Base-by-base conservation (phyloP, 1,284 basidiomycete genomes). In the Sutorius eximius region DNA sequence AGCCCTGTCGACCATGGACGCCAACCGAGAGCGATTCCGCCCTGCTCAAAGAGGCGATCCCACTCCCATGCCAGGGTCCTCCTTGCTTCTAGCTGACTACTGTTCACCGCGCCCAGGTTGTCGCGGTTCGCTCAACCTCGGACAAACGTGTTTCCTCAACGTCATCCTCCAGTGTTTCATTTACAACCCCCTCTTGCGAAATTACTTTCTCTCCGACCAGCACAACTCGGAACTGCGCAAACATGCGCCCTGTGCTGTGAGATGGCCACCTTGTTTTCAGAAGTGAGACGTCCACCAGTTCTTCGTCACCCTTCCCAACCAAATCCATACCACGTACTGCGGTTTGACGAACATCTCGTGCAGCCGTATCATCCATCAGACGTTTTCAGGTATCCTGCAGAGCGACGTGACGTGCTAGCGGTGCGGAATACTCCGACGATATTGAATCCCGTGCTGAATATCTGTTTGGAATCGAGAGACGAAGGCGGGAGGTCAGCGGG, bases 121-220 rank as follows among this genome's bases (percentile, higher is more conserved):
- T 11, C 82, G 93, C 53, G 95, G 95, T 0, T 77, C 98, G 3
- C 78, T 97, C 44, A 98, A 98, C 69, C 85, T 98, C 8, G 93
- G 93, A 6, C 92, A 96, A 64, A 98, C 95, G 0, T 99, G 95
- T 67, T 98, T 95, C 74, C 79, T 98, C 67, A 96, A 94, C 59
- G 93, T 91, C 49, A 86, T 98, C 45, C 80, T 98, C 6, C 96
- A 99, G 72, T 85, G 86, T 16, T 89, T 99, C 65, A 76, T 94
- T 13, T 91, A 95, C 72, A 99, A 98, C 64, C 95, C 95, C 0
- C 77, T 98, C 5, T 77, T 98, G 10, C 84, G 93, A 42, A 92
- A 93, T 62, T 94, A 91, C 71, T 98, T 95, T 65, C 82, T 98
- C 15, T 83, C 87, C 48, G 95, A 98, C 70, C 87, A 85, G 65